Base-by-base conservation (phyloP, 116 monocot genomes). In the Papilionanthe hybrid region DNA sequence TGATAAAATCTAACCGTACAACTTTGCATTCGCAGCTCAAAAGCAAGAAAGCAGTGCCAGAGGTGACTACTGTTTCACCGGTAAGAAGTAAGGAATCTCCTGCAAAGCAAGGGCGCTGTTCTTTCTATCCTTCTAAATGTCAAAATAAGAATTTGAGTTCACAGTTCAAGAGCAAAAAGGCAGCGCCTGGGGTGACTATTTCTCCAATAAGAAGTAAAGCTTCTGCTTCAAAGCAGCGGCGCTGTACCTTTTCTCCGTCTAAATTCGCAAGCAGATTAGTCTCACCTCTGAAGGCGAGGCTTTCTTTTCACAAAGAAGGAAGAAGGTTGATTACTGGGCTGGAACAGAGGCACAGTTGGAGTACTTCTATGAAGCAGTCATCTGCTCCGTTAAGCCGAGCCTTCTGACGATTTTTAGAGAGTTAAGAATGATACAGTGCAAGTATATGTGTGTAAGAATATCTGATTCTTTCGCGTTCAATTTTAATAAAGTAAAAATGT, bases 231-330 rank as follows among this genome's bases (percentile, higher is more conserved):
- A 87, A 80, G 63, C 73, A 48, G 37, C 86, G 91, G 72, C 72
- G 89, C 72, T 88, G 85, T 22, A 87, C 96, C 9, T 94, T 96
- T 79, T 94, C 97, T 10, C 95, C 97, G 20, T 83, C 92, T 0
- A 92, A 77, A 75, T 75, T 97, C 78, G 91, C 91, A 20, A 83
- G 41, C 49, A 89, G 92, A 71, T 76, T 97, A 74, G 84, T 84
- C 10, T 93, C 84, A 7, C 96, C 93, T 8, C 72, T 93, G 27
- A 95, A 85, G 81, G 65, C 78, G 22, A 85, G 95, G 79, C 73
- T 91, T 44, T 85, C 89, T 1, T 75, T 85, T 55, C 77, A 53
- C 22, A 80, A 30, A 42, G 85, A 42, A 50, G 43, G 79, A 0
- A 44, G 74, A 1, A 72, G 82, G 9, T 42, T 80, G 67, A 77